Evolutionary conservation across 495 filamentous ascomycete species (phyloP).

Genomic region (Lepraria neglecta): DNA sequence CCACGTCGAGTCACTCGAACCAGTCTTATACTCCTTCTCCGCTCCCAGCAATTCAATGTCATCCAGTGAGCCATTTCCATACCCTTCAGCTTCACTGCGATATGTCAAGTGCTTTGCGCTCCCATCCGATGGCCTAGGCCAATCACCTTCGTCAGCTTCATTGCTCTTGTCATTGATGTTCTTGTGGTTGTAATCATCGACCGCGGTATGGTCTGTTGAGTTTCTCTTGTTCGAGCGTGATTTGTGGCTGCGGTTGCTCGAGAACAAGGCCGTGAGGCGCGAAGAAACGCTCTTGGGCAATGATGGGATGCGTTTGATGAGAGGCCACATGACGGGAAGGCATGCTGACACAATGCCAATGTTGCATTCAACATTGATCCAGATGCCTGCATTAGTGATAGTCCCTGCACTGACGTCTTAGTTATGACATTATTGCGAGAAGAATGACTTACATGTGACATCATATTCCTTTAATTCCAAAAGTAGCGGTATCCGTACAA

Average conservation of each 20-base stretch:
- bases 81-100: constrained; percentile 6
- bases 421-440: background rate
- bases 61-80: background rate
- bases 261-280: constrained; percentile 1
- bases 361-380: constrained; percentile 33
- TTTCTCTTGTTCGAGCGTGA: background rate
- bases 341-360: constrained; percentile 41
- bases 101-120: constrained; percentile 3
- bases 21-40: background rate
- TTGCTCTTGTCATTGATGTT: background rate
- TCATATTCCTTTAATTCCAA: constrained; percentile 12
- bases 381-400: constrained; percentile 18
- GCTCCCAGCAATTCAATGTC: constrained; percentile 5
- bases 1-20: background rate
- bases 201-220: background rate
- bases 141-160: background rate
- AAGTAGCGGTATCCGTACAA: constrained; percentile 23
- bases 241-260: background rate
- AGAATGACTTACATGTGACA: constrained; percentile 13
- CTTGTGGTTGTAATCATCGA: background rate
- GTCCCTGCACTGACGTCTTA: constrained; percentile 1
- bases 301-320: constrained; percentile 29
- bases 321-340: constrained; percentile 41
- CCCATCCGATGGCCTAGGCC: background rate
- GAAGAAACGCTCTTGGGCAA: background rate